phyloP scores from a whole-genome alignment of 2,329 filamentous ascomycete species.

The Aspergillus novofumigatus region DNA sequence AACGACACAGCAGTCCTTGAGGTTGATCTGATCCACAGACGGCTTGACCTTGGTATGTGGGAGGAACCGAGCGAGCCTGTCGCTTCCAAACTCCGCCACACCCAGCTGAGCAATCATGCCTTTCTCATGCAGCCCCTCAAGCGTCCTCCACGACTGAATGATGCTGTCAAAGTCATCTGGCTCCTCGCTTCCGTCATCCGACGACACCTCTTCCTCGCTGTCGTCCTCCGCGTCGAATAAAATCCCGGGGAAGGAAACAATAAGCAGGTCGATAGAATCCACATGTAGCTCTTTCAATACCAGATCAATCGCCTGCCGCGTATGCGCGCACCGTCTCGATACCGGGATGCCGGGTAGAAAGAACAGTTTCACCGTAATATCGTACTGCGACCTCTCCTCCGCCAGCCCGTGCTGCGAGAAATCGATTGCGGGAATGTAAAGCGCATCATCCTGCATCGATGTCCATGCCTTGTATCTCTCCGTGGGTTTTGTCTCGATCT shows the following conservation, averaged over 20 bases:
- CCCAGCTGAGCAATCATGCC: constrained; percentile 74
- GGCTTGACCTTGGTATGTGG: constrained; percentile 67
- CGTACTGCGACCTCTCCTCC: constrained; percentile 81
- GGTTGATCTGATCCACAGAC: constrained; percentile 90
- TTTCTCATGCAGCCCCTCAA: constrained; percentile 69
- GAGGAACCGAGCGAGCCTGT: constrained; percentile 75
- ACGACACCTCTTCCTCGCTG: constrained; percentile 62
- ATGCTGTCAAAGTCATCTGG: constrained; percentile 57
- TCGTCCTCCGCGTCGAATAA: constrained; percentile 92
- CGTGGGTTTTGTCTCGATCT: constrained; percentile 7
- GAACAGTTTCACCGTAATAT: constrained; percentile 94
- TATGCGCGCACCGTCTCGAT: constrained; percentile 63
- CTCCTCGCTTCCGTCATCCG: constrained; percentile 33
- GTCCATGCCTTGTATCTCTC: constrained; percentile 59
- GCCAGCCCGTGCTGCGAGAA: constrained; percentile 66
- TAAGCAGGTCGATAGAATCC: constrained; percentile 75
- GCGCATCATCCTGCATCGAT: constrained; percentile 52
- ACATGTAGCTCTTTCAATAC: constrained; percentile 78
- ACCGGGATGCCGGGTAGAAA: constrained; percentile 71
- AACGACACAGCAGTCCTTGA: constrained; percentile 92
- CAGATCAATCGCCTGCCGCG: constrained; percentile 71
- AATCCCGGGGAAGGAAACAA: constrained; percentile 88
- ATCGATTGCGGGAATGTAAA: constrained; percentile 76
- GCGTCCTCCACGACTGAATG: constrained; percentile 63
- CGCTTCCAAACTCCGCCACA: constrained; percentile 84